These are phyloP conservation scores for Komagataella phaffii DNA, from an alignment of 805 yeast genomes.

Conservation along the genomic window DNA sequence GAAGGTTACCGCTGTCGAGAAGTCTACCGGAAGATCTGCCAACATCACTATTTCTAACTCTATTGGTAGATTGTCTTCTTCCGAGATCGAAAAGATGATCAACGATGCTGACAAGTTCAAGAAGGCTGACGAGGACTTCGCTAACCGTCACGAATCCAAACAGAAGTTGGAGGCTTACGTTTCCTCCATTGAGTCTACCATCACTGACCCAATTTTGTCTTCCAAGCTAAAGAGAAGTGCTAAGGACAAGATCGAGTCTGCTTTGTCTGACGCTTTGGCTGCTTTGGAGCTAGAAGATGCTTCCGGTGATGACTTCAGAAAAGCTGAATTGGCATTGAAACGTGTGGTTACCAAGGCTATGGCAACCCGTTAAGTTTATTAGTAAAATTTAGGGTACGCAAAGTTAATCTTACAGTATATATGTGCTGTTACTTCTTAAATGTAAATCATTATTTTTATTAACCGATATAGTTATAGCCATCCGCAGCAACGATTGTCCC, in stretches of 20 bases:
- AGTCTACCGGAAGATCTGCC: slow-evolving; percentile 96
- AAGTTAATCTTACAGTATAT: background rate
- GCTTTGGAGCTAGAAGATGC: slow-evolving; percentile 96
- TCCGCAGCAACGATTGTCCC: slow-evolving; percentile 7
- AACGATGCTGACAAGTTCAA: slow-evolving; percentile 98
- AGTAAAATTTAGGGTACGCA: background rate
- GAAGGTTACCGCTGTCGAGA: slow-evolving; percentile 62
- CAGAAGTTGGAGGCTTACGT: slow-evolving; percentile 99
- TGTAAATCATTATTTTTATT: background rate
- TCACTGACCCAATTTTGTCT: slow-evolving; percentile 96
- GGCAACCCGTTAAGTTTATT: slow-evolving; percentile 74
- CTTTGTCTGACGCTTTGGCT: slow-evolving; percentile 95
- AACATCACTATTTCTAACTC: slow-evolving; percentile 98
- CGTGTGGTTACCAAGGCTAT: slow-evolving; percentile 99
- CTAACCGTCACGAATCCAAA: slow-evolving; percentile 98
- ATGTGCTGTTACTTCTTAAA: background rate
- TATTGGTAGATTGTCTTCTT: slow-evolving; percentile 93
- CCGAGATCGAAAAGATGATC: slow-evolving; percentile 97
- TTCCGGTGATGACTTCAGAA: slow-evolving; percentile 93
- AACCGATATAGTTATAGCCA: background rate
- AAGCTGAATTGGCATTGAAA: slow-evolving; percentile 98
- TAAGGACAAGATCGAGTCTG: slow-evolving; percentile 94
- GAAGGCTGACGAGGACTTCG: slow-evolving; percentile 97
- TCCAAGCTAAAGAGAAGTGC: slow-evolving; percentile 96
- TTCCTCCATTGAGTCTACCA: slow-evolving; percentile 86